phyloP scores from a whole-genome alignment of 2,329 filamentous ascomycete genomes.

The Apiospora phragmitis region DNA sequence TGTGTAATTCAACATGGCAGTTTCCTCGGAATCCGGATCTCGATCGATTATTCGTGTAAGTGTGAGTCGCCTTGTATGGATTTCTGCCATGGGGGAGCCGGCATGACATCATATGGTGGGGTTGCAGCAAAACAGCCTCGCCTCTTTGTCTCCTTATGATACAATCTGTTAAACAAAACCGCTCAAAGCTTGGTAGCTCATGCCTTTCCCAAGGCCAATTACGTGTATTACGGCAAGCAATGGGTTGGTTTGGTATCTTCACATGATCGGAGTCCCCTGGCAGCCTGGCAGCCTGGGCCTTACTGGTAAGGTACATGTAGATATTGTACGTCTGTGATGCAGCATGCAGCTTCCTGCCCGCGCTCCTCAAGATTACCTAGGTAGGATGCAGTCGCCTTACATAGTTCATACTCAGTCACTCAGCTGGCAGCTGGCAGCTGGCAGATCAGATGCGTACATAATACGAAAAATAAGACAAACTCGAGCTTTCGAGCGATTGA shows the following conservation, averaged over 20 bases:
- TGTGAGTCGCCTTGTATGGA: neutral
- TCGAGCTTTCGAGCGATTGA: no score
- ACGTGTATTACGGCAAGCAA: neutral
- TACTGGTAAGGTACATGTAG: neutral
- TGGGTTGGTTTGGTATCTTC: neutral
- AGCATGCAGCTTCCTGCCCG: neutral
- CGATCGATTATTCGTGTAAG: neutral
- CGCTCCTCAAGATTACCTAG: no score
- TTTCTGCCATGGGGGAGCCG: neutral
- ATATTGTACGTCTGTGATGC: neutral
- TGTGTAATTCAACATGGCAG: neutral
- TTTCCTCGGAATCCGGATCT: neutral
- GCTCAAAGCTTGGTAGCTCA: neutral
- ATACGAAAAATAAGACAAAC: no score
- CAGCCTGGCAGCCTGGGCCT: neutral
- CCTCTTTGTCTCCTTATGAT: neutral
- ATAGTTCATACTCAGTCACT: no score
- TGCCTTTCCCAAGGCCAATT: neutral
- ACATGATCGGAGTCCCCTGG: neutral
- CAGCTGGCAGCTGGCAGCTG: no score
- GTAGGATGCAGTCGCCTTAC: no score
- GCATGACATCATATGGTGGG: conserved; percentile 5
- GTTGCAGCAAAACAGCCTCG: neutral
- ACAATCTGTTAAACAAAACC: neutral
- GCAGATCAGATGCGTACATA: no score